These are phyloP conservation scores for Hsuehochloa calcarea DNA, from an alignment of 176 grass and related monocot genomes.

Conservation along the genomic window DNA sequence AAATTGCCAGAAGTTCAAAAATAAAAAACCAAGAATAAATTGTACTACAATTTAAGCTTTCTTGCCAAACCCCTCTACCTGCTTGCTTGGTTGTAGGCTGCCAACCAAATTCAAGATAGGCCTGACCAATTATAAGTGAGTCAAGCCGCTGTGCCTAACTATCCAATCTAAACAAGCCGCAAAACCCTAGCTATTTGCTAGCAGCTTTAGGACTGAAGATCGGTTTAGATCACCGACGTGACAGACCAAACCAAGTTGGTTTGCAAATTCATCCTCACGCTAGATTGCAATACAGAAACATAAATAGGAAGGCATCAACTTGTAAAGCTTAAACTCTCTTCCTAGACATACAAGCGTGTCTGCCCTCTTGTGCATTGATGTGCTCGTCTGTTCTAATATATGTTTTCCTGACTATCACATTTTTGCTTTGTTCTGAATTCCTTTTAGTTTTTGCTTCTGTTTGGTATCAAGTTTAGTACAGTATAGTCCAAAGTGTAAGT, in stretches of 20 bases:
- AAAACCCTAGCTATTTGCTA: neutral
- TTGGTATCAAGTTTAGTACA: neutral
- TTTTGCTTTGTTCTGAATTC: neutral
- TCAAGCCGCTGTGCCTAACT: no score
- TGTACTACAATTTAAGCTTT: neutral
- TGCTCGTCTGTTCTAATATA: neutral
- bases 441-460: neutral
- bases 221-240: neutral
- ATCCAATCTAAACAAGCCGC: constrained; percentile 5
- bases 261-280: neutral
- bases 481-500: neutral
- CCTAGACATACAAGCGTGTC: neutral
- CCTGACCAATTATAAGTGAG: no score
- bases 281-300: neutral
- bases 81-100: neutral
- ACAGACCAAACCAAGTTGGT: neutral
- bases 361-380: constrained; percentile 13
- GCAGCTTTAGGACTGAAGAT: neutral
- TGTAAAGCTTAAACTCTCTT: neutral
- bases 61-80: neutral
- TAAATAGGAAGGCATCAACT: neutral
- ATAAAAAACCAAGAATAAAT: constrained; percentile 5
- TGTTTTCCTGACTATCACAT: neutral
- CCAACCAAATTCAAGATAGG: neutral
- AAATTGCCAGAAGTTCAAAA: neutral